A percentile compares a stretch with the other conserved stretches of the same genome.
Conservation (phyloP, 176 grass and related monocot species). For the Carex pumila region DNA sequence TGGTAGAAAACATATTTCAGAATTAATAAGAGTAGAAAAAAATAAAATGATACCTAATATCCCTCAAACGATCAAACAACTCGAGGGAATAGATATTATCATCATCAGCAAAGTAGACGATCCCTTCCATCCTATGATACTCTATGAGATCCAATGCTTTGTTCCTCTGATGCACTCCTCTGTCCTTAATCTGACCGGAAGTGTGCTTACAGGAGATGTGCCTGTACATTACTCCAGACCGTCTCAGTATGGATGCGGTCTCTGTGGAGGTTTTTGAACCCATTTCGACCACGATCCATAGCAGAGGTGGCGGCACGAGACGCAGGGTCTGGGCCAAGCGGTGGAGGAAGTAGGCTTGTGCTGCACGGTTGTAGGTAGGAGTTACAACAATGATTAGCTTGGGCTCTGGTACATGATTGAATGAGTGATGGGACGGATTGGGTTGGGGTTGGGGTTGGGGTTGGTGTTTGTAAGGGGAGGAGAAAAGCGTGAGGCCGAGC, state of each 20-base stretch:
- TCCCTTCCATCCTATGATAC: constrained; percentile 68
- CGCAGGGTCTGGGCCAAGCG: constrained; percentile 71
- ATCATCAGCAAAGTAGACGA: constrained; percentile 94
- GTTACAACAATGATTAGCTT: constrained; percentile 38
- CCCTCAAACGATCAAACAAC: constrained; percentile 65
- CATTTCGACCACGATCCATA: constrained; percentile 84
- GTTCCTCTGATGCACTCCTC: constrained; percentile 75
- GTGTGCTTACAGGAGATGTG: constrained; percentile 47
- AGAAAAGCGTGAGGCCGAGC: constrained; percentile 61
- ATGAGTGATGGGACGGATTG: too few relatives aligned
- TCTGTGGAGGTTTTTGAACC: constrained; percentile 42
- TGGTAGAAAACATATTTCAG: not conserved
- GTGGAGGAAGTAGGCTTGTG: constrained; percentile 64
- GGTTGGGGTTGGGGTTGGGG: not conserved
- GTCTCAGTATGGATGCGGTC: constrained; percentile 55
- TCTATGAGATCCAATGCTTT: constrained; percentile 73
- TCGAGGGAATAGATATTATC: constrained; percentile 85
- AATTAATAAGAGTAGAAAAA: not conserved
- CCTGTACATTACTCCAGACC: constrained; percentile 65
- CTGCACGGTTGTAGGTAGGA: constrained; percentile 62
- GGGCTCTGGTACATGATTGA: not conserved
- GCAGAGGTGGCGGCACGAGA: constrained; percentile 43
- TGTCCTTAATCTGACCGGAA: constrained; percentile 28
- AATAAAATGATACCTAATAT: constrained; percentile 49
- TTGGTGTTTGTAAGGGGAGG: constrained; percentile 36